Base-by-base conservation (phyloP, 2,329 filamentous ascomycete species). In the Nemania abortiva region DNA sequence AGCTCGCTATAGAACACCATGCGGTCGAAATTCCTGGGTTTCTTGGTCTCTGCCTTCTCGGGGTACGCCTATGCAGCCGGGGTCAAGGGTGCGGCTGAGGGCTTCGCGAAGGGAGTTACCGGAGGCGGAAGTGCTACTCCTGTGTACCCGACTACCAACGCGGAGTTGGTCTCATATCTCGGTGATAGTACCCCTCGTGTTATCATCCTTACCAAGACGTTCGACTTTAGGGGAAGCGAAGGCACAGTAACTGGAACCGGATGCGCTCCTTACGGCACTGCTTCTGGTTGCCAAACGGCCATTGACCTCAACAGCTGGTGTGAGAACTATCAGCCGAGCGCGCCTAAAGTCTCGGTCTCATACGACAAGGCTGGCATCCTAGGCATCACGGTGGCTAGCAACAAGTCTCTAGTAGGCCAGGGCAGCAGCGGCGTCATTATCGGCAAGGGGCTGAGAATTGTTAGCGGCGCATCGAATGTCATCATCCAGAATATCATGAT, bases 281-380 rank as follows among this genome's bases (percentile, higher is more conserved):
- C 77, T 11, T 78, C 84, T 2, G 79, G 68, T 11, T 88, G 89
- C 79, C 88, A 91, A 81, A 73, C 84, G 50, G 86, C 88, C 71
- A 89, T 91, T 77, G 87, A 90, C 81, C 81, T 87, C 81, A 80
- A 89, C 76, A 75, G 83, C 75, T 88, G 86, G 85, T 90, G 88
- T 78, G 81, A 77, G 64, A 89, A 89, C 81, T 87, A 90, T 77
- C 81, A 90, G 79, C 80, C 86, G 62, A 81, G 82, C 42, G 85
- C 86, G 1, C 82, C 85, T 37, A 82, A 81, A 55, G 82, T 82
- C 50, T 80, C 80, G 7, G 84, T 81, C 45, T 81, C 74, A 4
- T 85, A 84, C 69, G 84, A 89, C 79, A 88, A 85, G 64, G 87
- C 87, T 45, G 86, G 82, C 70, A 69, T 81, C 1, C 74, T 81